Percentiles rank a stretch among this genome's conserved stretches.
phyloP scores from a whole-genome alignment of 306 rosid genomes.

The Pterocarpus santalinus region DNA sequence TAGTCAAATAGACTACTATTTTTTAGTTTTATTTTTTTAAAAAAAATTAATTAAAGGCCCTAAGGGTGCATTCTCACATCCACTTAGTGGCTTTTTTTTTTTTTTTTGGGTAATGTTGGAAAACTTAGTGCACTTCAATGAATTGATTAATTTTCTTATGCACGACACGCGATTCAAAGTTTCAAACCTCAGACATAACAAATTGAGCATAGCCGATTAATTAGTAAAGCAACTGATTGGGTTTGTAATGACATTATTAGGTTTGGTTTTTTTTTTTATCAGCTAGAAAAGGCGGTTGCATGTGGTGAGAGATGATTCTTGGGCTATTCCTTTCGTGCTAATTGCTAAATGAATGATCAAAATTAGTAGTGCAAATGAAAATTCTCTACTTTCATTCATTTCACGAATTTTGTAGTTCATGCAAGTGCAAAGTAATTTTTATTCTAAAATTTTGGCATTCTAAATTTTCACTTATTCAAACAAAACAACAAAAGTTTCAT shows the following conservation, averaged over 20 bases:
- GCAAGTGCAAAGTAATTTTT: not conserved
- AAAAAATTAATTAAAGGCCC: too few species aligned
- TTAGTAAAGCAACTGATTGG: not conserved
- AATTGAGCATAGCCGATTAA: not conserved
- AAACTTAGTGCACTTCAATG: too few species aligned
- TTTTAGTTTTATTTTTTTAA: too few species aligned
- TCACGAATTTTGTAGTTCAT: not conserved
- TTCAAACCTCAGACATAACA: too few species aligned
- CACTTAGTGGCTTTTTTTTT: too few species aligned
- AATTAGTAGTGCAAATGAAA: too few species aligned
- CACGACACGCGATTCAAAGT: too few species aligned
- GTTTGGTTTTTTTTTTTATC: not conserved
- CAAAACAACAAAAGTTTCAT: not conserved
- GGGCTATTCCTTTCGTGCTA: not conserved
- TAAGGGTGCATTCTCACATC: too few species aligned
- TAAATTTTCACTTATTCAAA: not conserved
- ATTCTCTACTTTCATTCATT: not conserved
- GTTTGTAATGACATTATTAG: too few species aligned
- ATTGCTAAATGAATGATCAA: not conserved
- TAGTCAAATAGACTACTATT: too few species aligned
- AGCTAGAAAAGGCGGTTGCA: not conserved
- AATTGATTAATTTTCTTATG: too few species aligned
- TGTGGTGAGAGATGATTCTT: not conserved
- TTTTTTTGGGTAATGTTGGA: too few species aligned
- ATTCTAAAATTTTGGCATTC: not conserved